Evolutionary conservation across 2,329 filamentous ascomycete species (phyloP), one percentile per base, ranked within the genome.

Genomic region (Geosmithia morbida): DNA sequence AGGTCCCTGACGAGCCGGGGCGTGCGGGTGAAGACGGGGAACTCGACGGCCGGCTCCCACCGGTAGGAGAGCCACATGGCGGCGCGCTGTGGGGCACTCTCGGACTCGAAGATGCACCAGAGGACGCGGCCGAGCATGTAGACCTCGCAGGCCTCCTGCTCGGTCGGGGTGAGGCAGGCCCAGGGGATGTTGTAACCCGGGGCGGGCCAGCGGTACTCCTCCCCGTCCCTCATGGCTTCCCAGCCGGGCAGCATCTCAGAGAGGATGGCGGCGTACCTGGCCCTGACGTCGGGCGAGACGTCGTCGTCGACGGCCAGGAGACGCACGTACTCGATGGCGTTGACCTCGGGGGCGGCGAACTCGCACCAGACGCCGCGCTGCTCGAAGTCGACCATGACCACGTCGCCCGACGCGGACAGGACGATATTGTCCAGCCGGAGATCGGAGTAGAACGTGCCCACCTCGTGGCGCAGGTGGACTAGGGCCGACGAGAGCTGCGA

Each of bases 311-410:
- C 62, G 29, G 73, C 73, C 39, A 80, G 57, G 16, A 76, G 59
- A n/a, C 72, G 70, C 16, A 78, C 55, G 52, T 77, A 78, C 53
- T 80, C 75, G 44, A 80, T 61, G 26, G 71, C 70, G 54, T 78
- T 77, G 51, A 80, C 69, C 55, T 81, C 77, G 0, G 77, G 77
- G 1, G 77, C 67, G 1, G 71, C 72, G 57, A 79, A 80, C 56
- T 78, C 73, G 58, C 71, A 77, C 76, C 76, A 80, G 2, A 79
- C 74, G 7, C 77, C 76, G 30, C 77, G 69, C 57, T 80, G 76
- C 58, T 81, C 77, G 54, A 81, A 78, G 51, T 81, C 77, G 4
- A 80, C 67, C 67, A 81, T 72, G 54, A 79, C 56, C 10, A 70
- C 59, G 47, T 77, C 66, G 18, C 61, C 62, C 1, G 61, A 53